These are phyloP conservation scores for Diaporthe vaccinii DNA, from an alignment of 2,329 filamentous ascomycete genomes.

Conservation along the genomic window DNA sequence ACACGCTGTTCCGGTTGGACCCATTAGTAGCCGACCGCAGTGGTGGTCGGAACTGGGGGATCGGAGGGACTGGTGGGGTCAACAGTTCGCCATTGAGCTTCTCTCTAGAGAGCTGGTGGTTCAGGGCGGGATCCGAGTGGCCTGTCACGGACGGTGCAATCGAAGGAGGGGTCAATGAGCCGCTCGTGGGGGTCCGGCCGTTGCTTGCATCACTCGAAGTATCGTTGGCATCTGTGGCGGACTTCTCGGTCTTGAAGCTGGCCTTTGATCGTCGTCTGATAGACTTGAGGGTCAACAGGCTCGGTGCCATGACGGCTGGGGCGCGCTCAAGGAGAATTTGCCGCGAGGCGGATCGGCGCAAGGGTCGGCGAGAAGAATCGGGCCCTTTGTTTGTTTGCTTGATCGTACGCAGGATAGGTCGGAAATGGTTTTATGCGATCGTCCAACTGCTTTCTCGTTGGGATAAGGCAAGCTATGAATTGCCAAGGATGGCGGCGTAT, in stretches of 20 bases:
- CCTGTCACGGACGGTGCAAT: conserved; percentile 77
- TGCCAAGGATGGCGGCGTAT: conserved; percentile 5
- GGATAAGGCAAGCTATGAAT: background rate
- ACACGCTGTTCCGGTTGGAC: conserved; percentile 73
- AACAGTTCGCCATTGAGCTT: conserved; percentile 40
- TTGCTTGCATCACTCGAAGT: conserved; percentile 73
- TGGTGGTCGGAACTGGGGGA: conserved; percentile 53
- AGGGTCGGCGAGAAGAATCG: background rate
- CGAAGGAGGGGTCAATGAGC: conserved; percentile 82
- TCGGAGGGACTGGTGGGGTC: conserved; percentile 48
- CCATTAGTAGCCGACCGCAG: conserved; percentile 53
- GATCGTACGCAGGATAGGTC: background rate
- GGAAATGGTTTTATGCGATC: background rate
- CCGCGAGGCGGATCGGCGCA: conserved; percentile 1
- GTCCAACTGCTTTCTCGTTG: background rate
- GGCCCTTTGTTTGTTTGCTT: conserved; percentile 2
- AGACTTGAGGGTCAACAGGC: conserved; percentile 78
- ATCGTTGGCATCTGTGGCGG: conserved; percentile 60
- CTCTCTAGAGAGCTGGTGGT: conserved; percentile 63
- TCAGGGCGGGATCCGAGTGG: conserved; percentile 74
- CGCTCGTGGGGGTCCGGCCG: conserved; percentile 74
- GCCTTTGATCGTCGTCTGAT: conserved; percentile 82
- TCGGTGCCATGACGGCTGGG: conserved; percentile 63
- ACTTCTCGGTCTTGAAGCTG: conserved; percentile 77
- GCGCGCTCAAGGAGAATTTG: conserved; percentile 16